Evolutionary conservation across 352 stramenopile genomes (phyloP).

Genomic region (Phytophthora hibernalis): DNA sequence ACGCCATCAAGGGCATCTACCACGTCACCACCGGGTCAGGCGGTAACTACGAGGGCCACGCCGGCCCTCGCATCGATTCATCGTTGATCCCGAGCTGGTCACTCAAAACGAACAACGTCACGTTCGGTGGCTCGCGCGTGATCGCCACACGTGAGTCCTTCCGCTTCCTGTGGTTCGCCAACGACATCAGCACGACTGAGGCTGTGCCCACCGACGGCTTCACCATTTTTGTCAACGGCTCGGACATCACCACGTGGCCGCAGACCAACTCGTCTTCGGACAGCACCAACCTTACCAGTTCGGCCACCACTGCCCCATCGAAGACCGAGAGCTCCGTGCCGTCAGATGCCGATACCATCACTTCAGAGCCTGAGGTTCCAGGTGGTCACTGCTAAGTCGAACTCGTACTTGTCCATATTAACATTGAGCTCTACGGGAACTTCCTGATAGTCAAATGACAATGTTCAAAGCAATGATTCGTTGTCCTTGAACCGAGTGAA

Average conservation of each 20-base stretch:
- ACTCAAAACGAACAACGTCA: constrained; percentile 47
- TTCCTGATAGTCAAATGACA: no score
- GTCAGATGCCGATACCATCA: constrained; percentile 4
- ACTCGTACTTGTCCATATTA: no score
- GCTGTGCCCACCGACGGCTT: constrained; percentile 54
- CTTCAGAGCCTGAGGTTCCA: constrained; percentile 9
- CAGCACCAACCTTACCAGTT: constrained; percentile 13
- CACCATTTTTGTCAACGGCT: constrained; percentile 52
- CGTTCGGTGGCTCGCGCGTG: constrained; percentile 53
- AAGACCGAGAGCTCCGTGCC: constrained; percentile 3
- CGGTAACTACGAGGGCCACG: constrained; percentile 64
- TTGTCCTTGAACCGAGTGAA: no score
- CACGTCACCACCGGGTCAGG: constrained; percentile 55
- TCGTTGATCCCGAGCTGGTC: constrained; percentile 50
- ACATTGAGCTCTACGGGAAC: no score
- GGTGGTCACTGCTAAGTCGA: constrained; percentile 22
- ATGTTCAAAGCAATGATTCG: no score
- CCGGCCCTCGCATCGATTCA: constrained; percentile 37
- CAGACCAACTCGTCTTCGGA: constrained; percentile 27
- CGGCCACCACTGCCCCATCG: background rate
- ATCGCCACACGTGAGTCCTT: constrained; percentile 56
- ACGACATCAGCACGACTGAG: constrained; percentile 40
- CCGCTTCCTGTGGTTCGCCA: constrained; percentile 57
- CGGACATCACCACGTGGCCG: constrained; percentile 46
- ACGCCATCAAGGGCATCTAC: constrained; percentile 47